Percentiles rank a stretch among this genome's conserved stretches.
Evolutionary conservation across 768 basidiomycete genomes (phyloP).

Genomic region (Amanita pallidorosea): DNA sequence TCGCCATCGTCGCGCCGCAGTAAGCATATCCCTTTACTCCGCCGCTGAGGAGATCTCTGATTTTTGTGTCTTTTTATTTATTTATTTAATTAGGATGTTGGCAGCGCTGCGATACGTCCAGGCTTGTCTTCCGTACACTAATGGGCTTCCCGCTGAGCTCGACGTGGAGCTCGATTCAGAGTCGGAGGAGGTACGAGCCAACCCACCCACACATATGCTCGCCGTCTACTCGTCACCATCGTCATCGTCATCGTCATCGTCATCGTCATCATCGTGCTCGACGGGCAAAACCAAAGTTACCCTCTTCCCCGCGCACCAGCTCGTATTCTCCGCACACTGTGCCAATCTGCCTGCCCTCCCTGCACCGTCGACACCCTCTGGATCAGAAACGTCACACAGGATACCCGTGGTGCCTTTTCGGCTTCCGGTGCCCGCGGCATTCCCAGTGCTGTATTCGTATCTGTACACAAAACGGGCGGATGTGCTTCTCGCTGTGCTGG

Average conservation of each 20-base stretch:
- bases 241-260: constrained; percentile 5
- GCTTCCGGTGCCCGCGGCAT: constrained; percentile 42
- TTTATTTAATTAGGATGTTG: constrained; percentile 8
- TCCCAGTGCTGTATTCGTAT: constrained; percentile 35
- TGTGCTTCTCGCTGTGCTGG: constrained; percentile 26
- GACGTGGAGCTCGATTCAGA: constrained; percentile 13
- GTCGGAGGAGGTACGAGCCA: constrained; percentile 8
- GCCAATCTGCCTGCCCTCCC: constrained; percentile 24
- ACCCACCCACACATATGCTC: constrained; percentile 23
- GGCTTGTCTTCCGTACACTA: constrained; percentile 5
- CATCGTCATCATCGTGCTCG: not conserved
- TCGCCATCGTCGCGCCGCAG: constrained; percentile 7
- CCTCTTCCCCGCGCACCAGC: constrained; percentile 31
- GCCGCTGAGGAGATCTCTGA: not conserved
- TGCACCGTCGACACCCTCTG: constrained; percentile 18
- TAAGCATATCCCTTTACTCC: constrained; percentile 5
- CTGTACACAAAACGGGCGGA: constrained; percentile 37
- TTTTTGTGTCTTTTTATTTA: no score
- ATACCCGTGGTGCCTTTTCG: constrained; percentile 38
- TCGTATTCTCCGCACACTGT: constrained; percentile 30
- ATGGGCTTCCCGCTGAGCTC: constrained; percentile 11
- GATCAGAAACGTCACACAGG: constrained; percentile 12
- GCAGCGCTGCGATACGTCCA: constrained; percentile 9
- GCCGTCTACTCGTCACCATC: constrained; percentile 17
- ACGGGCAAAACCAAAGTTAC: constrained; percentile 16